Conservation (phyloP, 495 filamentous ascomycete species). For the Penicillium argentinense region DNA sequence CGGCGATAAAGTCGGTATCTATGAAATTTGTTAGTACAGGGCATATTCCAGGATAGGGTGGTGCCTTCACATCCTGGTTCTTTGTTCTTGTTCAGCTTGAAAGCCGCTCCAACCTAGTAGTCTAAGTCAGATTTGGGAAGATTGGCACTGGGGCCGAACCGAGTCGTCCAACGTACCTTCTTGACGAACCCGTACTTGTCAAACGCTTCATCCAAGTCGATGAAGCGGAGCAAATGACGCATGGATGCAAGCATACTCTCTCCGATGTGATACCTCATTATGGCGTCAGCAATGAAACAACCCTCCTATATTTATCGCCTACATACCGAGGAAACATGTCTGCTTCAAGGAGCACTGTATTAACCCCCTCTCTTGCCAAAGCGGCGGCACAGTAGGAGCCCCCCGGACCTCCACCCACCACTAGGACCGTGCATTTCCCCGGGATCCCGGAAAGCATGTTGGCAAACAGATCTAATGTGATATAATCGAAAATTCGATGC, state of each 20-base stretch:
- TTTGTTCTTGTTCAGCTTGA: conserved; percentile 50
- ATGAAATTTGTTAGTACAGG: too few species aligned
- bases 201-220: conserved; percentile 46
- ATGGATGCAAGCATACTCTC: conserved; percentile 52
- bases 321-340: conserved; percentile 45
- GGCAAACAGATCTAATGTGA: too few species aligned
- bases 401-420: conserved; percentile 48
- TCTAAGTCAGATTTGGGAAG: too few species aligned
- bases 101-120: conserved; percentile 43
- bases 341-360: conserved; percentile 42
- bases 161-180: conserved; percentile 32
- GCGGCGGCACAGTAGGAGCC: conserved; percentile 46
- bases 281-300: not conserved
- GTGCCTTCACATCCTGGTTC: too few species aligned
- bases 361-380: conserved; percentile 46
- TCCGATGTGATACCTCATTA: conserved; percentile 21
- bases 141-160: not conserved
- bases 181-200: conserved; percentile 41
- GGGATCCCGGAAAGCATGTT: too few species aligned
- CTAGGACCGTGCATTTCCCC: conserved; percentile 37
- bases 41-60: conserved; percentile 23
- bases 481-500: too few species aligned
- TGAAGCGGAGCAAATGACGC: conserved; percentile 48
- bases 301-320: not conserved
- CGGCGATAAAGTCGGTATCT: conserved; percentile 51